Percentiles rank a stretch among this genome's conserved stretches.
phyloP scores from a whole-genome alignment of 768 basidiomycete genomes.

The Phlebiopsis gigantea region DNA sequence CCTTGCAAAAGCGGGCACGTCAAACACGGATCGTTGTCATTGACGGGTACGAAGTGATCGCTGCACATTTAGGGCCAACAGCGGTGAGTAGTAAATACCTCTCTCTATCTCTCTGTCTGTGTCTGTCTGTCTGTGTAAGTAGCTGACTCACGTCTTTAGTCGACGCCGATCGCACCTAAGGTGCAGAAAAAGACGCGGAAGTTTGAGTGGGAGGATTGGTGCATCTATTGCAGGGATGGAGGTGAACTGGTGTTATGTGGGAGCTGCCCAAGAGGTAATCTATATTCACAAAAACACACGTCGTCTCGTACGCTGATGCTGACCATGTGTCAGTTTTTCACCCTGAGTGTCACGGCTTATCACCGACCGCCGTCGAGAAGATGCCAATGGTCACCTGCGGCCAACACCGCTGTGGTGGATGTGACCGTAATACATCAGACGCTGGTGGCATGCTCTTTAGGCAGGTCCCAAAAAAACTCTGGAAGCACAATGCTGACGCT shows the following conservation, averaged over 20 bases:
- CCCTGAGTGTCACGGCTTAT: conserved; percentile 39
- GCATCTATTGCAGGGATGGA: conserved; percentile 54
- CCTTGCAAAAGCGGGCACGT: conserved; percentile 40
- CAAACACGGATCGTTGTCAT: conserved; percentile 33
- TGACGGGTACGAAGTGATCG: conserved; percentile 31
- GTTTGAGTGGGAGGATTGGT: conserved; percentile 54
- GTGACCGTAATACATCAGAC: conserved; percentile 38
- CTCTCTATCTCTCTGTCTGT: neutral
- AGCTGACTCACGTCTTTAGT: neutral
- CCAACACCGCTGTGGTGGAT: conserved; percentile 47
- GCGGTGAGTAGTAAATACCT: conserved; percentile 20
- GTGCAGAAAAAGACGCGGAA: conserved; percentile 30
- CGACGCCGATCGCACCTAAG: too few relatives aligned
- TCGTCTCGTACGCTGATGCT: neutral
- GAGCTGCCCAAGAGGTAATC: conserved; percentile 50
- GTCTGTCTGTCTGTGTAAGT: neutral
- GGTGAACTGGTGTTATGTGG: conserved; percentile 45
- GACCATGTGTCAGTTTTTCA: conserved; percentile 44
- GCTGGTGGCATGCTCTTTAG: conserved; percentile 57
- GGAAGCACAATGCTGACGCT: neutral
- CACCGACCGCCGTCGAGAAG: conserved; percentile 24
- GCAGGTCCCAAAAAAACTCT: conserved; percentile 25
- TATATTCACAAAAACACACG: neutral
- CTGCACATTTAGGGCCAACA: conserved; percentile 22
- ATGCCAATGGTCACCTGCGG: conserved; percentile 30